Conservation (phyloP, 805 yeast species). For the Wickerhamiella sergipiensis region DNA sequence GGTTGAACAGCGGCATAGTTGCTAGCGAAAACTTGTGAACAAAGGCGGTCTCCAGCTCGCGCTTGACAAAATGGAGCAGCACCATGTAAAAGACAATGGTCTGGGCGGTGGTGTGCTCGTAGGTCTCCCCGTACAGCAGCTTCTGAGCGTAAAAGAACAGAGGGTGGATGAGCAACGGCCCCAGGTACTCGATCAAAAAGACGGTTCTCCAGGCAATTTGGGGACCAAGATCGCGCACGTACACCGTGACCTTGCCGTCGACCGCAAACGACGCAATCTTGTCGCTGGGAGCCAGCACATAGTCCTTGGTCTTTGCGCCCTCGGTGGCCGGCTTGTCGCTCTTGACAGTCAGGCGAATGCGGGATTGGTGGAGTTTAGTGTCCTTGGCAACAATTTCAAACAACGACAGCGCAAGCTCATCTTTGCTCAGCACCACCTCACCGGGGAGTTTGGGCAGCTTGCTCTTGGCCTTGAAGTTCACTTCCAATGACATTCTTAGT, state of each 20-base stretch:
- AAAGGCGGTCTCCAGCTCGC: conserved; percentile 76
- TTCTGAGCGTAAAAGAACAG: conserved; percentile 32
- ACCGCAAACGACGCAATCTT: conserved; percentile 35
- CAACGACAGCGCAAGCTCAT: conserved; percentile 15
- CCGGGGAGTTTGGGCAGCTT: conserved; percentile 1
- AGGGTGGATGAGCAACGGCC: conserved; percentile 76
- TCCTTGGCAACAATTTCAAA: conserved; percentile 31
- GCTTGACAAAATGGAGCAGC: conserved; percentile 65
- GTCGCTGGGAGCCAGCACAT: conserved; percentile 33
- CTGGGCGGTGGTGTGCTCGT: conserved; percentile 39
- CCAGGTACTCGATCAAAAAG: conserved; percentile 75
- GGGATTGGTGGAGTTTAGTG: conserved; percentile 33
- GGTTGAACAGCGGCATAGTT: conserved; percentile 82
- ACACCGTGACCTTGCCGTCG: conserved; percentile 30
- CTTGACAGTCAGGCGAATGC: conserved; percentile 41
- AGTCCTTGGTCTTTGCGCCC: conserved; percentile 22
- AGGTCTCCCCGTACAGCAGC: conserved; percentile 24
- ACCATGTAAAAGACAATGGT: conserved; percentile 40
- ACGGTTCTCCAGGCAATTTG: conserved; percentile 89
- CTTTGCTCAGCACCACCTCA: background rate
- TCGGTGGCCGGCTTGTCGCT: conserved; percentile 5
- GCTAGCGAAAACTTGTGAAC: conserved; percentile 76
- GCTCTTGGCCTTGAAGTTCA: conserved; percentile 1
- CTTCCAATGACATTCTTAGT: background rate
- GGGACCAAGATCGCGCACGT: conserved; percentile 81